Conservation (phyloP, 2,329 filamentous ascomycete species). For the Monosporascus sp. region DNA sequence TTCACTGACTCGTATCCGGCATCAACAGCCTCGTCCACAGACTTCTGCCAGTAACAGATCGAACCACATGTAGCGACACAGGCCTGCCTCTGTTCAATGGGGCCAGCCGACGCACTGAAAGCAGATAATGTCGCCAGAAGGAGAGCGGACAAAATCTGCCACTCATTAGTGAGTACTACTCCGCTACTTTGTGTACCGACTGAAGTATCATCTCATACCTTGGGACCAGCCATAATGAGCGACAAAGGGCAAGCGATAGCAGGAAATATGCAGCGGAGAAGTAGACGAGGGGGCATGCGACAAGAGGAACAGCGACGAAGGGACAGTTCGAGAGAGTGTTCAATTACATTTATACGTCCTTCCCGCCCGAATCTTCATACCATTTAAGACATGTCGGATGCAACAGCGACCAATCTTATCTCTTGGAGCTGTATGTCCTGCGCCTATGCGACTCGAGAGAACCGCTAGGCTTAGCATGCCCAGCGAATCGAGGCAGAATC, state of each 20-base stretch:
- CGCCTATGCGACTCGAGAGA: too few relatives aligned
- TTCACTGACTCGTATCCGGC: constrained; percentile 26
- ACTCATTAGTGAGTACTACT: background rate
- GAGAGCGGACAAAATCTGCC: constrained; percentile 8
- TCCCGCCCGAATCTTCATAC: too few relatives aligned
- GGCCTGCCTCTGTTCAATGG: constrained; percentile 12
- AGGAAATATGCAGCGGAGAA: background rate
- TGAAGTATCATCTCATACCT: background rate
- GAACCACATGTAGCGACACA: constrained; percentile 33
- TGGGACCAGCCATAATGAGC: background rate
- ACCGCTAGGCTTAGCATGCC: too few relatives aligned
- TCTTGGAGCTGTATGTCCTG: too few relatives aligned
- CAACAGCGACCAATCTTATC: too few relatives aligned
- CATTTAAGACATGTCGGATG: too few relatives aligned
- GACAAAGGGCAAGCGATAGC: background rate
- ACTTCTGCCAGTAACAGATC: constrained; percentile 30
- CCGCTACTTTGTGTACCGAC: background rate
- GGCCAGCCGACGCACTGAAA: constrained; percentile 14
- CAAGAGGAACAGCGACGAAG: background rate
- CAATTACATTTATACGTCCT: too few relatives aligned
- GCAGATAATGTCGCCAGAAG: constrained; percentile 16
- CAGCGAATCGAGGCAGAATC: too few relatives aligned
- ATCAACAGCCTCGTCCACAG: constrained; percentile 28
- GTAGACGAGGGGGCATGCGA: background rate
- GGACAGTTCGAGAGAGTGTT: background rate